Percentiles rank a stretch among this genome's conserved stretches.
Conservation (phyloP, 73 alveolate species). For the Uronychia setigera region DNA sequence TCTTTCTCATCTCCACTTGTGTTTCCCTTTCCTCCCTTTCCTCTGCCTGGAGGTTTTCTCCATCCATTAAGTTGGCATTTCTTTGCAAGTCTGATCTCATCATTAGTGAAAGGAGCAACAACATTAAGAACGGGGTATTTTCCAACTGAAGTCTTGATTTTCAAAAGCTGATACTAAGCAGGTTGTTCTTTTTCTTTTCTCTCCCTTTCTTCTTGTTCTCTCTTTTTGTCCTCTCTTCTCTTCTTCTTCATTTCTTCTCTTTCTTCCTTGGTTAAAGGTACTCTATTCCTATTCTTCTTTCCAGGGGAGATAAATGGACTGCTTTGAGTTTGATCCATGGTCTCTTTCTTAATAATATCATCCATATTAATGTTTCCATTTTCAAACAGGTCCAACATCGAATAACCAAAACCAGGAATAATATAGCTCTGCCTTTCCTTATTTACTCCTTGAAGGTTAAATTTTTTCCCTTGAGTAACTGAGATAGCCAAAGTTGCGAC, state of each 20-base stretch:
- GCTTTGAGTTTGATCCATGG: slow-evolving; percentile 57
- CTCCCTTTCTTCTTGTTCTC: slow-evolving; percentile 60
- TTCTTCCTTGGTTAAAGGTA: slow-evolving; percentile 53
- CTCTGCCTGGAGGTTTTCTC: slow-evolving; percentile 72
- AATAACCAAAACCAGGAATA: slow-evolving; percentile 82
- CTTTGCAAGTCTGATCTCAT: slow-evolving; percentile 78
- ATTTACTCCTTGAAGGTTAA: slow-evolving; percentile 16
- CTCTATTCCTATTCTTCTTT: slow-evolving; percentile 50
- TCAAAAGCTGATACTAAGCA: slow-evolving; percentile 54
- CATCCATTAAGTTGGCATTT: slow-evolving; percentile 67
- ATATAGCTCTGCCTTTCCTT: slow-evolving; percentile 52
- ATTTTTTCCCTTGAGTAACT: slow-evolving; percentile 63
- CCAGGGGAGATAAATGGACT: slow-evolving; percentile 65
- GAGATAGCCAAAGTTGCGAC: slow-evolving; percentile 66
- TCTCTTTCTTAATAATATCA: slow-evolving; percentile 35
- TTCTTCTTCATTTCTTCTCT: slow-evolving; percentile 53
- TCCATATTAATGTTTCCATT: slow-evolving; percentile 71
- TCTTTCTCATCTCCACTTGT: neutral
- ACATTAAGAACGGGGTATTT: slow-evolving; percentile 66
- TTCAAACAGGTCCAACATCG: slow-evolving; percentile 74
- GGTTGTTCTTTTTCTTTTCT: slow-evolving; percentile 76
- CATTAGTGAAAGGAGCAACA: slow-evolving; percentile 71
- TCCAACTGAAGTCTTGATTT: slow-evolving; percentile 71
- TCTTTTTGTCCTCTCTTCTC: slow-evolving; percentile 51
- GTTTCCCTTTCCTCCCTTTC: neutral